Evolutionary conservation across 441 rosid genomes (phyloP).

Genomic region (Gossypium laxum): DNA sequence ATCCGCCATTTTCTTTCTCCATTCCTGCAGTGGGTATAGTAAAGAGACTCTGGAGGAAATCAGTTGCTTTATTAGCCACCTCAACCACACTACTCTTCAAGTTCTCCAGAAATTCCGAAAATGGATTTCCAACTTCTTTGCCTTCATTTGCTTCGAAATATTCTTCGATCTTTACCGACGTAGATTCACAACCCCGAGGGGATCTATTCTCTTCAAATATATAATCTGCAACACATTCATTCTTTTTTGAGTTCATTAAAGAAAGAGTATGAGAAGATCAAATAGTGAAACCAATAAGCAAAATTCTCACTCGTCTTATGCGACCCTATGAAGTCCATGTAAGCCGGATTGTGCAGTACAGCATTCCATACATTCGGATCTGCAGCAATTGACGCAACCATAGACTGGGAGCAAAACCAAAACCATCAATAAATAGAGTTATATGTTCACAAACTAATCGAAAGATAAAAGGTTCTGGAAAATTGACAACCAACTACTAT

Average conservation of each 20-base stretch:
- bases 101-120: constrained; percentile 17
- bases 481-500: too few relatives aligned
- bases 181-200: constrained; percentile 11
- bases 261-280: neutral
- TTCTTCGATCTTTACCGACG: constrained; percentile 13
- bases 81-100: constrained; percentile 27
- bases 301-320: constrained; percentile 28
- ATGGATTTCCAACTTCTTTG: neutral
- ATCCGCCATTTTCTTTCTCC: constrained; percentile 14
- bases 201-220: constrained; percentile 15
- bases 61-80: constrained; percentile 28
- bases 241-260: neutral
- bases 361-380: constrained; percentile 50
- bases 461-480: neutral
- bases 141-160: neutral
- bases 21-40: constrained; percentile 16
- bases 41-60: constrained; percentile 29
- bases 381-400: constrained; percentile 56
- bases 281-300: neutral
- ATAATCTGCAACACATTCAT: constrained; percentile 16
- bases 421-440: neutral
- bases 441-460: neutral
- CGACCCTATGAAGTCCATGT: constrained; percentile 28
- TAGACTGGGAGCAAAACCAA: constrained; percentile 31
- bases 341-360: constrained; percentile 26